These are phyloP conservation scores for Paecilomyces niveus DNA, from an alignment of 2,329 filamentous ascomycete species.

Conservation along the genomic window DNA sequence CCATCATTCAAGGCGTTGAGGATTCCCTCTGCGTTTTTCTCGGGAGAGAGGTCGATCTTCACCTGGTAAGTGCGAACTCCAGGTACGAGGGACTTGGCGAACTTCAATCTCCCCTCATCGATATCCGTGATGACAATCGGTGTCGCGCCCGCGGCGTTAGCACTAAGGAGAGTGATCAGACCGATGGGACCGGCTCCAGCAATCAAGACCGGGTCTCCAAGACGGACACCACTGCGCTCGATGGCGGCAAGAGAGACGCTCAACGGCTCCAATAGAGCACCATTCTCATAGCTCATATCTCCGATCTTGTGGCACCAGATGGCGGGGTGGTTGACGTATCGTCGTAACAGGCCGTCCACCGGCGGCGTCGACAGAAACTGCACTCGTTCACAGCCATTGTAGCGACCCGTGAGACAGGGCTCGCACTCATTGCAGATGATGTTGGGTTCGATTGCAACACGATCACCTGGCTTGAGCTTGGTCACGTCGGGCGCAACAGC, in stretches of 20 bases:
- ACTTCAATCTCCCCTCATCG: conserved; percentile 73
- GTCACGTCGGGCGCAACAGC: conserved; percentile 68
- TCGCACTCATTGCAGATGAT: conserved; percentile 87
- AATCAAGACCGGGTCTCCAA: conserved; percentile 82
- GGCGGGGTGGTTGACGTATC: conserved; percentile 92
- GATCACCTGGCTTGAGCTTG: conserved; percentile 72
- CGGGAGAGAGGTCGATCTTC: conserved; percentile 43
- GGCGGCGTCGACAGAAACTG: conserved; percentile 87
- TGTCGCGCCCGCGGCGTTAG: conserved; percentile 76
- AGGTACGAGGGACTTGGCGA: conserved; percentile 77
- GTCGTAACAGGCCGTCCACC: conserved; percentile 73
- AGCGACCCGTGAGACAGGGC: conserved; percentile 82
- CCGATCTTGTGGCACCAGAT: conserved; percentile 96
- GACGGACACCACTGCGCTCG: conserved; percentile 69
- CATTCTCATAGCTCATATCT: conserved; percentile 84
- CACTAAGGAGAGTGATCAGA: conserved; percentile 78
- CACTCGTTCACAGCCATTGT: conserved; percentile 88
- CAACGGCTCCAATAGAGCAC: conserved; percentile 82
- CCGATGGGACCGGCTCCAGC: conserved; percentile 94
- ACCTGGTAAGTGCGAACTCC: conserved; percentile 64
- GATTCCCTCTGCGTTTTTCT: conserved; percentile 64
- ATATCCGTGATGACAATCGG: conserved; percentile 94
- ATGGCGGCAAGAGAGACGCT: conserved; percentile 83
- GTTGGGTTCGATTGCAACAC: conserved; percentile 90
- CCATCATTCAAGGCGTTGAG: conserved; percentile 58